A percentile compares a stretch with the other conserved stretches of the same genome.
Evolutionary conservation across 768 basidiomycete species (phyloP).

Genomic region (Trichaptum fuscoviolaceum): DNA sequence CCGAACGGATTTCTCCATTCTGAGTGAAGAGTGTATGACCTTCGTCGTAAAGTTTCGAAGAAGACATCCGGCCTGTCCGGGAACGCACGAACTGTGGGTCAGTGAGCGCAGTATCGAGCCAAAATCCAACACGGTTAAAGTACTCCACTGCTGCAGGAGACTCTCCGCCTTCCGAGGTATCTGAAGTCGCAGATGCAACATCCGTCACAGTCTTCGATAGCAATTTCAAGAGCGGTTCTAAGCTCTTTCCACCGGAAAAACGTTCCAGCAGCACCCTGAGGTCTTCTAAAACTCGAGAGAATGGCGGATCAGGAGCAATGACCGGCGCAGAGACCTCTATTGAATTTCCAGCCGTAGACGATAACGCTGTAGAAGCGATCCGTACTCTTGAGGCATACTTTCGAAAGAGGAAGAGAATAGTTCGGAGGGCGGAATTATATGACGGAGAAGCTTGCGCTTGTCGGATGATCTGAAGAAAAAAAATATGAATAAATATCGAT

Average conservation of each 20-base stretch:
- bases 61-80: conserved; percentile 6
- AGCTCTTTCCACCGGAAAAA: conserved; percentile 10
- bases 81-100: conserved; percentile 16
- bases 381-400: conserved; percentile 8
- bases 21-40: conserved; percentile 11
- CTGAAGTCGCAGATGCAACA: conserved; percentile 3
- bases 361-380: background rate
- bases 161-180: background rate
- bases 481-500: background rate
- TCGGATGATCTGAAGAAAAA: background rate
- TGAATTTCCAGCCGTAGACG: background rate
- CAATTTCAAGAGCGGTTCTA: conserved; percentile 9
- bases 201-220: conserved; percentile 6
- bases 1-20: conserved; percentile 10
- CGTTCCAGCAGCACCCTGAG: conserved; percentile 12
- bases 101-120: conserved; percentile 18
- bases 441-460: conserved; percentile 7
- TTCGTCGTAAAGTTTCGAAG: conserved; percentile 17
- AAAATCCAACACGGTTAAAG: conserved; percentile 13
- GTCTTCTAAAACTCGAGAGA: conserved; percentile 8
- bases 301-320: conserved; percentile 7
- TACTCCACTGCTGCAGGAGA: background rate
- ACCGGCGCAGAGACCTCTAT: conserved; percentile 2
- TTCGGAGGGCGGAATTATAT: conserved; percentile 8
- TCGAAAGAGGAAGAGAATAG: conserved; percentile 8